Percentiles rank a stretch among this genome's conserved stretches.
Conservation (phyloP, 352 stramenopile species). For the Phytopythium aichiense region DNA sequence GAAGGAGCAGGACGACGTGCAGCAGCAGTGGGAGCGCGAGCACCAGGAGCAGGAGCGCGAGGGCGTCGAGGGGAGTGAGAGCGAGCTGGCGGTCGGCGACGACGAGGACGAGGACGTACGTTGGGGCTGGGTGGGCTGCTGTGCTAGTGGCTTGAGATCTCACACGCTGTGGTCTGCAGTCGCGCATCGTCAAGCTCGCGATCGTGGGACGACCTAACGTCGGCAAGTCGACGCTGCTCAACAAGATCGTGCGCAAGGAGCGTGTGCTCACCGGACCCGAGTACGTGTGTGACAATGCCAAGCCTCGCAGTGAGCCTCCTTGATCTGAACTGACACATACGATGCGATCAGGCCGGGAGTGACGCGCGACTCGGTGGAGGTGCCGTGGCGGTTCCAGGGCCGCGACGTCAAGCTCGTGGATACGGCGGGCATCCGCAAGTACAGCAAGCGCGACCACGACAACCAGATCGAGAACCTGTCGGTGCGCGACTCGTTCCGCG, state of each 20-base stretch:
- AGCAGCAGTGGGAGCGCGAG: conserved; percentile 17
- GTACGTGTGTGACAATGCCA: conserved; percentile 26
- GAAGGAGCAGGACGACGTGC: conserved; percentile 36
- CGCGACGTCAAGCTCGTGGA: conserved; percentile 78
- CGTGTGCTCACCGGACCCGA: conserved; percentile 77
- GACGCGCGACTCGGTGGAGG: conserved; percentile 78
- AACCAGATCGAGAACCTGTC: conserved; percentile 86
- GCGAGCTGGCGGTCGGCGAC: background rate
- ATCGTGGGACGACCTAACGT: conserved; percentile 81
- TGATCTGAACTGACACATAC: background rate
- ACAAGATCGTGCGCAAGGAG: conserved; percentile 78
- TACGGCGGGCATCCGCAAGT: conserved; percentile 76
- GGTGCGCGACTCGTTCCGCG: conserved; percentile 74
- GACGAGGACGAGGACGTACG: conserved; percentile 61
- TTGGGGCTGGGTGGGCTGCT: conserved; percentile 1
- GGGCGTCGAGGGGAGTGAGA: background rate
- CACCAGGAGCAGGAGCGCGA: conserved; percentile 12
- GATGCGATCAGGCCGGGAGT: conserved; percentile 52
- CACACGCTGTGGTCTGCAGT: conserved; percentile 19
- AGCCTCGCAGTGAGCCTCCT: background rate
- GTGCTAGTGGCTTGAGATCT: background rate
- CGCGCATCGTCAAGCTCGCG: conserved; percentile 64
- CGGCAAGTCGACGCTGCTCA: conserved; percentile 79
- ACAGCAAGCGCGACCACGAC: conserved; percentile 79
- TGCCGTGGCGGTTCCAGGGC: conserved; percentile 71